These are phyloP conservation scores for Candida sphagnicola DNA, from an alignment of 805 yeast species.

Conservation along the genomic window DNA sequence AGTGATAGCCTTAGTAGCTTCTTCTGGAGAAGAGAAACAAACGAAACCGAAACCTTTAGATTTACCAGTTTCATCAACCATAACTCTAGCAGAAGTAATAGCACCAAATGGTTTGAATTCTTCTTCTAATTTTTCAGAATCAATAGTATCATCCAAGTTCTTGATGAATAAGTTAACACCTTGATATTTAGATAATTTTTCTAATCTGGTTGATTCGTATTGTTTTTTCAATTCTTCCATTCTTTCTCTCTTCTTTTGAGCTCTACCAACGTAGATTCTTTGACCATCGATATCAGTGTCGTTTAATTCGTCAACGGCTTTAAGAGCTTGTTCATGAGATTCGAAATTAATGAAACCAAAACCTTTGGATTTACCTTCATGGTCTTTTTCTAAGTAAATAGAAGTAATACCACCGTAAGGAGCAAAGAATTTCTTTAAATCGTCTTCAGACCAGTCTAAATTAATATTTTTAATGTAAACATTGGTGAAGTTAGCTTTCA, in stretches of 20 bases:
- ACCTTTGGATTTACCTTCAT: conserved; percentile 87
- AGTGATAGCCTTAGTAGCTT: conserved; percentile 96
- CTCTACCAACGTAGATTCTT: conserved; percentile 92
- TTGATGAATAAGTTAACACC: conserved; percentile 96
- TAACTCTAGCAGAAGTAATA: conserved; percentile 93
- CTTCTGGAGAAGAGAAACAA: conserved; percentile 96
- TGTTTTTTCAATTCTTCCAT: conserved; percentile 91
- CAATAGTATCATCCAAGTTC: conserved; percentile 91
- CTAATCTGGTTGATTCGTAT: conserved; percentile 87
- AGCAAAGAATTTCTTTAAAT: conserved; percentile 67
- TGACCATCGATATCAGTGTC: conserved; percentile 83
- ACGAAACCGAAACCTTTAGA: conserved; percentile 99
- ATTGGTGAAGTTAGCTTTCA: conserved; percentile 92
- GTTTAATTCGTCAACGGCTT: conserved; percentile 90
- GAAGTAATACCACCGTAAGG: conserved; percentile 82
- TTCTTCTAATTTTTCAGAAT: conserved; percentile 86
- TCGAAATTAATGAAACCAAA: conserved; percentile 94
- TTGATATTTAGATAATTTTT: conserved; percentile 89
- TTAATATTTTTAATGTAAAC: conserved; percentile 90
- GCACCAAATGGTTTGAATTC: conserved; percentile 92
- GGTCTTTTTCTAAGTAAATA: conserved; percentile 72
- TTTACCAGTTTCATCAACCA: conserved; percentile 92
- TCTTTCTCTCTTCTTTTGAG: conserved; percentile 98
- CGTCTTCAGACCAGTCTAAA: conserved; percentile 62
- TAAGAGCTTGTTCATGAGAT: conserved; percentile 79